phyloP scores from a whole-genome alignment of 2,329 filamentous ascomycete species.

The Neocucurbitaria cava region DNA sequence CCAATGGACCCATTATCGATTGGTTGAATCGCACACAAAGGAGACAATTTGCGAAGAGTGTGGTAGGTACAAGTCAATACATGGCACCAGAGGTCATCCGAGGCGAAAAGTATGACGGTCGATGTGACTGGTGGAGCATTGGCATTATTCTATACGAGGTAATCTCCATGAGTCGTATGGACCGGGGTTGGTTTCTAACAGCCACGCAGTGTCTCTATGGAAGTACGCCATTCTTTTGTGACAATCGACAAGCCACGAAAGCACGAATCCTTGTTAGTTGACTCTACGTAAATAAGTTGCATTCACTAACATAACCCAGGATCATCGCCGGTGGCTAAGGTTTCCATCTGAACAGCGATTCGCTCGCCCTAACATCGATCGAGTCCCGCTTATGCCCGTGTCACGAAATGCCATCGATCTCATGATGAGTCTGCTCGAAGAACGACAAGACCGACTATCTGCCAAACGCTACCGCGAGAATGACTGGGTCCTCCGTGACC shows the following conservation, averaged over 20 bases:
- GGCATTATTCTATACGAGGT: constrained; percentile 91
- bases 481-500: constrained; percentile 55
- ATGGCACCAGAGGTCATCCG: constrained; percentile 95
- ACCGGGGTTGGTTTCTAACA: neutral
- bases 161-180: constrained; percentile 8
- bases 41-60: constrained; percentile 77
- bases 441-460: constrained; percentile 78
- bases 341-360: constrained; percentile 69
- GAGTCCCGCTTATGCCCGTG: constrained; percentile 57
- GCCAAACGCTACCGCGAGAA: constrained; percentile 76
- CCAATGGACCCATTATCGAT: constrained; percentile 44
- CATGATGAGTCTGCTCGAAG: constrained; percentile 73
- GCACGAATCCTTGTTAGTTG: constrained; percentile 76
- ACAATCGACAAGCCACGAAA: constrained; percentile 84
- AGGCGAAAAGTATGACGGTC: constrained; percentile 83
- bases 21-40: constrained; percentile 59
- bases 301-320: constrained; percentile 55
- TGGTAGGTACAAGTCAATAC: constrained; percentile 96
- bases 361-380: constrained; percentile 59
- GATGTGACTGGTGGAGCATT: constrained; percentile 97
- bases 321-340: constrained; percentile 71
- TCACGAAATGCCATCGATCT: constrained; percentile 78
- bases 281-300: neutral
- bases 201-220: constrained; percentile 80
- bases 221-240: constrained; percentile 85